phyloP scores from a whole-genome alignment of 345 rosid species.

The Hypericum androsaemum region DNA sequence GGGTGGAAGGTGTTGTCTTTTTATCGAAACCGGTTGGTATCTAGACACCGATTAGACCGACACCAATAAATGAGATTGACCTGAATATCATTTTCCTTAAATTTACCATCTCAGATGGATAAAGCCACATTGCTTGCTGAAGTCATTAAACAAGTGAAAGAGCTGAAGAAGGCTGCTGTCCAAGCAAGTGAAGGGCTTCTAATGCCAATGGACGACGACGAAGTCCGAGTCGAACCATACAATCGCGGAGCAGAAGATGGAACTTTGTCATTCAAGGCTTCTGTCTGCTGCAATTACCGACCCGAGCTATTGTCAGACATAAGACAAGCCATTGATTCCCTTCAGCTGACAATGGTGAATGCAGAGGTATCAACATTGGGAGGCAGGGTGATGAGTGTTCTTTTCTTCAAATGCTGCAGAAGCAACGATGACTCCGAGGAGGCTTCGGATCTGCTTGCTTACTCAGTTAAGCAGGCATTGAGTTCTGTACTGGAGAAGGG shows the following conservation, averaged over 20 bases:
- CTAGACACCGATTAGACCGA: too few relatives aligned
- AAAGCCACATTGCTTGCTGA: constrained; percentile 42
- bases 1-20: too few relatives aligned
- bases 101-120: constrained; percentile 32
- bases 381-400: constrained; percentile 37
- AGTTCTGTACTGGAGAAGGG: constrained; percentile 39
- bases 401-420: constrained; percentile 29
- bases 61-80: neutral
- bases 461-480: constrained; percentile 24
- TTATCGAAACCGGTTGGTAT: too few relatives aligned
- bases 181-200: constrained; percentile 30
- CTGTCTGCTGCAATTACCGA: constrained; percentile 36
- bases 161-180: constrained; percentile 24
- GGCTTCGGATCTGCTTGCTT: constrained; percentile 12
- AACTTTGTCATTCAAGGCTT: constrained; percentile 25
- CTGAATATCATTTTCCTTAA: neutral
- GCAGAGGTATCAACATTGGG: constrained; percentile 35
- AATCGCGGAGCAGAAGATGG: constrained; percentile 16
- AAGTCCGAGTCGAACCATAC: constrained; percentile 30
- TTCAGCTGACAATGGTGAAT: constrained; percentile 19
- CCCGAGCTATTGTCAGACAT: constrained; percentile 33
- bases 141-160: constrained; percentile 27
- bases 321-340: constrained; percentile 26
- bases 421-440: constrained; percentile 8
- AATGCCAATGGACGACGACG: constrained; percentile 37